Base-by-base conservation (phyloP, 2,329 filamentous ascomycete species). In the Kalaharituber pfeilii region DNA sequence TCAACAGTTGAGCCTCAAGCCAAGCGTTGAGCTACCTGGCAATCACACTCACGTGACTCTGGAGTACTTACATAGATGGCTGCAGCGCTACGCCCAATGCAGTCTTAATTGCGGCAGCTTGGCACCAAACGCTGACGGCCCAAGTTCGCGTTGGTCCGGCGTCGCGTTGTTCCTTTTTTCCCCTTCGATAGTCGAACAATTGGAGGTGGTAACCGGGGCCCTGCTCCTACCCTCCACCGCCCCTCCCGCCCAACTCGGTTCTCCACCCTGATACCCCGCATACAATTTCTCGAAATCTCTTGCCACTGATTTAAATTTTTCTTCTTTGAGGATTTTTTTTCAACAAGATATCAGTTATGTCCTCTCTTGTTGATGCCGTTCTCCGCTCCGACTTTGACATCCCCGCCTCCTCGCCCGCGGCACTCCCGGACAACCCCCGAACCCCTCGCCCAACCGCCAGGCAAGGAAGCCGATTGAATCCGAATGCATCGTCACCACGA, bases 341-440 rank as follows among this genome's bases (percentile, higher is more conserved):
- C n/a, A n/a, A n/a, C n/a, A n/a, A n/a, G n/a, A n/a, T n/a, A 9
- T 9, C 30, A 36, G 65, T 54, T 57, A 76, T 76, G 74, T 75
- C 74, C 59, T 75, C 73, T 11, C 65, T 75, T 29, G 63, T 73
- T 11, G 73, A 76, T 62, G 68, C 70, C 39, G 69, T 71, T 24
- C 66, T 75, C 56, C 67, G 69, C 30, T 74, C 73, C 6, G 73
- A 64, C 49, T 57, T 64, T 42, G 62, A 62, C 39, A 57, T 66
- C n/a, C 58, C 59, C 26, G 55, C 57, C 30, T 57, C 57, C 25
- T 50, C 25, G 3, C 25, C 25, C 28, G 18, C 53, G 56, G 55
- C 66, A 66, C 53, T 66, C 67, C 28, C 64, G 67, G 42, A 47
- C 18, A 47, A 5, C 42, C 42, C 42, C n/a, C n/a, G 42, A 15